Evolutionary conservation across 768 basidiomycete genomes (phyloP).

Genomic region (Leccinellum rugosiceps): DNA sequence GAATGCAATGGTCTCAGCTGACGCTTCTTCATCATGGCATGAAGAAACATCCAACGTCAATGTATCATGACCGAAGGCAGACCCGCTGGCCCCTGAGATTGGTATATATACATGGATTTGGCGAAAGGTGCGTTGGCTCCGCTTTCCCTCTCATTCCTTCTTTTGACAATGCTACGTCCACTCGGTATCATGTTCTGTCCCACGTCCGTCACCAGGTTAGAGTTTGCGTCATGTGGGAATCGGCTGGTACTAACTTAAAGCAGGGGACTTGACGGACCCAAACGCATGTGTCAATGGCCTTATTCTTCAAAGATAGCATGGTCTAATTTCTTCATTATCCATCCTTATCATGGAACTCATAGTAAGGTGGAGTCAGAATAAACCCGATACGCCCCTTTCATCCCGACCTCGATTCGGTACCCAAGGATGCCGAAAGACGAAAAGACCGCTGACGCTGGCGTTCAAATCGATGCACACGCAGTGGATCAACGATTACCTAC

Average conservation of each 20-base stretch:
- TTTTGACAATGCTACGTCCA: not conserved
- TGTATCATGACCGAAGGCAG: too few species aligned
- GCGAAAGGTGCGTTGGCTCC: not conserved
- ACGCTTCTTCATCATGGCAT: too few species aligned
- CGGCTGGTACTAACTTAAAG: not conserved
- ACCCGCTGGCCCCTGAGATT: too few species aligned
- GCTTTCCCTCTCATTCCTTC: not conserved
- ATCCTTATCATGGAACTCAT: not conserved
- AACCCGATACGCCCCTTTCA: not conserved
- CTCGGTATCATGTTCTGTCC: not conserved
- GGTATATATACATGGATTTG: too few species aligned
- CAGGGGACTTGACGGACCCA: not conserved
- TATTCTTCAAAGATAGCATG: not conserved
- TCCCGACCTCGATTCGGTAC: not conserved
- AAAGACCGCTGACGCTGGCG: constrained; percentile 9
- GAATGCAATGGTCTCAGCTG: too few species aligned
- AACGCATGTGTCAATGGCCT: not conserved
- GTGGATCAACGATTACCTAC: constrained; percentile 19
- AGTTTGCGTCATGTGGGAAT: not conserved
- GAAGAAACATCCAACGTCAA: too few species aligned
- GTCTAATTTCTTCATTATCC: not conserved
- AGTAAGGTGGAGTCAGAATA: not conserved
- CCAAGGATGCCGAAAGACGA: constrained; percentile 21
- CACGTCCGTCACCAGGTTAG: too few species aligned
- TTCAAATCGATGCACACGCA: constrained; percentile 6